Conservation (phyloP, 148 eudicot genomes). For the Chenopodium suecicum region DNA sequence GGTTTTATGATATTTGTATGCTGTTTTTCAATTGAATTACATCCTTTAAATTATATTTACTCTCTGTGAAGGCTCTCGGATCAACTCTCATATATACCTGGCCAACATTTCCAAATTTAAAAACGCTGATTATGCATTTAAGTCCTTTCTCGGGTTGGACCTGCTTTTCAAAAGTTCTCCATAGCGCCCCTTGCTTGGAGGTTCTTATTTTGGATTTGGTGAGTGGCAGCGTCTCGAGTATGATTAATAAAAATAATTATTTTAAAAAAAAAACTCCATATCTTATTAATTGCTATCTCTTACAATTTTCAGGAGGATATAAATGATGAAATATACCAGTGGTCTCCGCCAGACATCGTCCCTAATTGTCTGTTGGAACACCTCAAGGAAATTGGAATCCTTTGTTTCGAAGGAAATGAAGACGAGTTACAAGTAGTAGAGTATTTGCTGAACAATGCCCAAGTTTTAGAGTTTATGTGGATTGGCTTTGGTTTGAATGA, state of each 20-base stretch:
- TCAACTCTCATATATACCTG: neutral
- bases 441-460: neutral
- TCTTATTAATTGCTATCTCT: neutral
- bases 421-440: neutral
- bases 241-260: too few species aligned
- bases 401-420: neutral
- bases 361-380: neutral
- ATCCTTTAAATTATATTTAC: neutral
- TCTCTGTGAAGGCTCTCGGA: neutral
- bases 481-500: neutral
- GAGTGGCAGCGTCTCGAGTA: neutral
- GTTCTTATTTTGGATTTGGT: constrained; percentile 2
- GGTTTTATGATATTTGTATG: neutral
- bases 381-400: neutral
- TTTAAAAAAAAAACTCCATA: too few species aligned
- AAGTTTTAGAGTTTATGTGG: neutral
- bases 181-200: neutral
- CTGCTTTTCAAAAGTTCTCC: neutral
- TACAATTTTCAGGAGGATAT: neutral
- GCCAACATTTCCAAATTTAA: neutral
- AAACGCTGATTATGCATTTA: neutral
- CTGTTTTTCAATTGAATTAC: neutral
- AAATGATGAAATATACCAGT: neutral
- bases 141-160: neutral
- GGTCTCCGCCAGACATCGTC: neutral